A percentile compares a stretch with the other conserved stretches of the same genome.
Evolutionary conservation across 2,329 filamentous ascomycete genomes (phyloP).

Genomic region (Epichloe sp.): DNA sequence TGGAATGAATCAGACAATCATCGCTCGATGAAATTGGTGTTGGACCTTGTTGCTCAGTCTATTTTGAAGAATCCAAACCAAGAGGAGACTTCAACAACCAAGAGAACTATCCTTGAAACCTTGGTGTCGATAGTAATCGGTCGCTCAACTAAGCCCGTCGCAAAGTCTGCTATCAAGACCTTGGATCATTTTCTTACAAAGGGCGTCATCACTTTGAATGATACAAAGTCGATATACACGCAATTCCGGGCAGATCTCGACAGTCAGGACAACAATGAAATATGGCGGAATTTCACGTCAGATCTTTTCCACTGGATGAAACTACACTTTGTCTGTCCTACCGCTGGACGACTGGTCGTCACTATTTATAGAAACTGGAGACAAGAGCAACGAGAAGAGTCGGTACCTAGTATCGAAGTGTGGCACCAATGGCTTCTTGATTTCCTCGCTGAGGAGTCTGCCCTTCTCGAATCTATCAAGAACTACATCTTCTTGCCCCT

Average conservation of each 20-base stretch:
- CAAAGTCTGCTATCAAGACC: conserved; percentile 57
- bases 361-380: conserved; percentile 38
- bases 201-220: conserved; percentile 34
- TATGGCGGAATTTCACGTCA: conserved; percentile 38
- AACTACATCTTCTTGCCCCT: conserved; percentile 50
- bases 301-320: conserved; percentile 43
- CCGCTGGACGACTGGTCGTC: conserved; percentile 48
- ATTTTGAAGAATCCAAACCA: conserved; percentile 35
- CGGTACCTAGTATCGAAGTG: conserved; percentile 21
- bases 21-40: conserved; percentile 47
- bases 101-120: conserved; percentile 32
- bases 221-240: conserved; percentile 32
- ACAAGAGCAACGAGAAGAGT: conserved; percentile 14
- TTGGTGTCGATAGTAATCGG: conserved; percentile 47
- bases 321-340: conserved; percentile 43
- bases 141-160: conserved; percentile 47
- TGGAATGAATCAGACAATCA: conserved; percentile 56
- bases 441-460: conserved; percentile 33
- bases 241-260: conserved; percentile 18
- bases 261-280: conserved; percentile 9
- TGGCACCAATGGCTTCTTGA: conserved; percentile 46
- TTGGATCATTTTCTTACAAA: conserved; percentile 55
- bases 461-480: conserved; percentile 48
- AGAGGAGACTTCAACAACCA: conserved; percentile 24
- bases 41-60: conserved; percentile 42